These are phyloP conservation scores for Solanum hybrid DNA, from an alignment of 305 asterid species.

Conservation along the genomic window DNA sequence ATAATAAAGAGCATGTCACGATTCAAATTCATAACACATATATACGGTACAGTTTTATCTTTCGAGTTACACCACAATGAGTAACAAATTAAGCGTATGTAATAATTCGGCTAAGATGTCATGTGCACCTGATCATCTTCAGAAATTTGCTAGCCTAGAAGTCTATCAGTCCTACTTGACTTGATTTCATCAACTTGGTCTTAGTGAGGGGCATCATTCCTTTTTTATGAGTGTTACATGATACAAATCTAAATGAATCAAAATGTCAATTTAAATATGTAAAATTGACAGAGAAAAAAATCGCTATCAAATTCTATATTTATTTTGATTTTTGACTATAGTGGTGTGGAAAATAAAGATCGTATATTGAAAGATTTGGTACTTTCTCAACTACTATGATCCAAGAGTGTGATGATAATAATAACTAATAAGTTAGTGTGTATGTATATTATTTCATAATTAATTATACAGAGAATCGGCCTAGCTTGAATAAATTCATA, in stretches of 20 bases:
- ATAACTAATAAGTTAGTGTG: background rate
- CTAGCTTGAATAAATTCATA: background rate
- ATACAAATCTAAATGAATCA: background rate
- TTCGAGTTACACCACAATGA: no score
- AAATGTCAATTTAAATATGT: background rate
- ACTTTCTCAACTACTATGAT: background rate
- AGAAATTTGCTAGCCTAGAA: background rate
- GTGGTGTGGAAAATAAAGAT: background rate
- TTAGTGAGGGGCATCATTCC: background rate
- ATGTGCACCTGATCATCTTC: background rate
- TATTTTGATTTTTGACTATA: background rate
- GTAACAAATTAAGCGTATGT: background rate
- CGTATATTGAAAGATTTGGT: background rate
- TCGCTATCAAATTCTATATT: background rate
- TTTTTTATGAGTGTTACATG: background rate
- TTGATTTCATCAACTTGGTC: background rate
- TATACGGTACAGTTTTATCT: no score
- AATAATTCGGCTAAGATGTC: no score
- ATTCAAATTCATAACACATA: background rate
- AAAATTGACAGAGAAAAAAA: background rate
- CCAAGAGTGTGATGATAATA: background rate
- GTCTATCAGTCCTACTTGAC: background rate
- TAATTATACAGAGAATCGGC: background rate
- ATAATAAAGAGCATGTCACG: background rate
- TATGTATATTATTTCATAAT: background rate